Base-by-base conservation (phyloP, 441 rosid species). In the Iberis amara region DNA sequence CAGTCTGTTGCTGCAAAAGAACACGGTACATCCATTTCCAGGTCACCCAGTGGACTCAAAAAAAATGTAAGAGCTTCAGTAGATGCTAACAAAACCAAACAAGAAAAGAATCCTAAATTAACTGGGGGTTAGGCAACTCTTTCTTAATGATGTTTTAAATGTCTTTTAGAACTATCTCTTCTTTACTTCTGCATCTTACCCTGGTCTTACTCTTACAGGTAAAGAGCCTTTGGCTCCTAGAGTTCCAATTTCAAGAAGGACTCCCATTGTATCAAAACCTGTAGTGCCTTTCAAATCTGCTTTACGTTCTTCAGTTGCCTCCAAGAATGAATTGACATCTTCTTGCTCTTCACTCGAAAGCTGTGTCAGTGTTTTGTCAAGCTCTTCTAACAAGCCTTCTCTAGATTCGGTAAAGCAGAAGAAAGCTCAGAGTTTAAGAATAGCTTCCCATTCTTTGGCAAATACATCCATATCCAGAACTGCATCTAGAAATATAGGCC, bases 31-130 rank as follows among this genome's bases (percentile, higher is more conserved):
- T 61, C 79, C 58, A 55, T 68, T 62, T 58, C 72, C 40, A 85
- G 77, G 76, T 86, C 84, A 42, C 74, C 79, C 13, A 77, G 55
- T 66, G 72, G 64, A 68, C 66, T 40, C 14, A 68, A 74, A 40
- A 70, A 59, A 58, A 59, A 75, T 42, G 81, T 77, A 61, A 76
- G 83, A 73, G 78, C 67, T 44, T 80, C 85, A 8, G 52, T 76
- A 31, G 74, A 86, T 66, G 59, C 69, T 68, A 80, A 73, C 57
- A 71, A 53, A 66, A 50, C 61, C 65, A 82, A 75, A 80, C 58
- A 38, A 40, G 89, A 83, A 65, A 89, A 69, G 68, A 78, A 67
- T 52, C 66, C 55, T 44, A 80, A 70, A 71, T 27, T 36, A 61
- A 55, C 59, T 48, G 62, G 67, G 6, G 78, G 87, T 88, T 58